Conservation (phyloP, 1,284 basidiomycete genomes). For the Sphagnurus paluster region DNA sequence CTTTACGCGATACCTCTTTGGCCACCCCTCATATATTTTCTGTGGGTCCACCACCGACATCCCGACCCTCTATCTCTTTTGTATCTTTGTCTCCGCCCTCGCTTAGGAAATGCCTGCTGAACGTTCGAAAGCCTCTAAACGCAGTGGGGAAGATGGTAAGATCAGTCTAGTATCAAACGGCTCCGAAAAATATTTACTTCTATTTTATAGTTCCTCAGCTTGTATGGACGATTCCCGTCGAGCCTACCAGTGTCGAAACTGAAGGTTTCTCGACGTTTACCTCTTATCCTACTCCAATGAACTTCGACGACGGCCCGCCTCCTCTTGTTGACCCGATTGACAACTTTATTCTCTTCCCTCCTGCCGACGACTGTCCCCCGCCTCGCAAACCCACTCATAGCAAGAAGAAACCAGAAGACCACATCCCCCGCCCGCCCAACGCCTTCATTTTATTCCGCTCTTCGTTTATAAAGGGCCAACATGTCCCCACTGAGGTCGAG, state of each 20-base stretch:
- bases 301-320: conserved; percentile 57
- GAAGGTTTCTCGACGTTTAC: conserved; percentile 52
- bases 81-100: conserved; percentile 9
- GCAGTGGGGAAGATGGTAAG: conserved; percentile 45
- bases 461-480: conserved; percentile 71
- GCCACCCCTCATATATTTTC: conserved; percentile 13
- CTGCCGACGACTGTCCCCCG: conserved; percentile 23
- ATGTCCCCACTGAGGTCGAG: conserved; percentile 76
- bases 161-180: conserved; percentile 16
- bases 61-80: conserved; percentile 6
- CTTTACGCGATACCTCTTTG: conserved; percentile 25
- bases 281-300: conserved; percentile 57
- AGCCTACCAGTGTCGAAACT: conserved; percentile 34
- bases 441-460: conserved; percentile 90
- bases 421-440: conserved; percentile 85
- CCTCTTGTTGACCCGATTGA: conserved; percentile 30
- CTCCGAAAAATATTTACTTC: conserved; percentile 18
- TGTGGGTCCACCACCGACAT: conserved; percentile 20
- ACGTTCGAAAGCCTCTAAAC: conserved; percentile 48
- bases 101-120: conserved; percentile 50
- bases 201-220: conserved; percentile 44
- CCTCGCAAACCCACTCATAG: conserved; percentile 43
- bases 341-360: conserved; percentile 36
- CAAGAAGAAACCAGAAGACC: conserved; percentile 70
- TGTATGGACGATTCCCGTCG: conserved; percentile 52